Conservation (phyloP, 805 yeast species). For the Ogataea minuta region DNA sequence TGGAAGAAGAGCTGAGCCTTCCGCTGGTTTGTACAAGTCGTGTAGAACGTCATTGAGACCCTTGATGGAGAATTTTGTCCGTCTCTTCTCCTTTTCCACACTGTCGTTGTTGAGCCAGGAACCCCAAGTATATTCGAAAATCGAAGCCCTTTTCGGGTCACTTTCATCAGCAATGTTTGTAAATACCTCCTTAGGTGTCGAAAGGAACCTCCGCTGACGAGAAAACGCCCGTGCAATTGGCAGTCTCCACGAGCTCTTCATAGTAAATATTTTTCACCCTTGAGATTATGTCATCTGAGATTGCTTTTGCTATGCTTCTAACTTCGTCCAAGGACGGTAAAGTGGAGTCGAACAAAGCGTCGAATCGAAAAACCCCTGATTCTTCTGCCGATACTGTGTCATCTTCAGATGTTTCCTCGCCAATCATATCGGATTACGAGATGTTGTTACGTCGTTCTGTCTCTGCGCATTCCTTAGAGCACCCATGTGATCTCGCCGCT, state of each 20-base stretch:
- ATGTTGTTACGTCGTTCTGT: no score
- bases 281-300: slow-evolving; percentile 5
- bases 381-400: no score
- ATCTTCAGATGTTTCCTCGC: no score
- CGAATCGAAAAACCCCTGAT: no score
- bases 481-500: no score
- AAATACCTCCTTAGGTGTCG: slow-evolving; percentile 35
- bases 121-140: slow-evolving; percentile 93
- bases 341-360: no score
- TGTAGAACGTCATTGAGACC: slow-evolving; percentile 62
- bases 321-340: no score
- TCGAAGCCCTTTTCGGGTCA: slow-evolving; percentile 67
- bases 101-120: slow-evolving; percentile 85
- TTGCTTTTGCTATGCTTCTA: no score
- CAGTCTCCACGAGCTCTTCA: slow-evolving; percentile 8
- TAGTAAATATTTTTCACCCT: slow-evolving; percentile 4
- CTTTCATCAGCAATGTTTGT: slow-evolving; percentile 58
- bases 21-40: slow-evolving; percentile 19
- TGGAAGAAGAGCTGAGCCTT: slow-evolving; percentile 30
- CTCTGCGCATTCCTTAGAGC: no score
- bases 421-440: no score
- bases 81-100: slow-evolving; percentile 69
- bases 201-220: slow-evolving; percentile 10
- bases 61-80: slow-evolving; percentile 75
- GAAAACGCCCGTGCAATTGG: slow-evolving; percentile 3